Percentiles rank a stretch among this genome's conserved stretches.
phyloP scores from a whole-genome alignment of 106 monocot species.

The Acorus gramineus region DNA sequence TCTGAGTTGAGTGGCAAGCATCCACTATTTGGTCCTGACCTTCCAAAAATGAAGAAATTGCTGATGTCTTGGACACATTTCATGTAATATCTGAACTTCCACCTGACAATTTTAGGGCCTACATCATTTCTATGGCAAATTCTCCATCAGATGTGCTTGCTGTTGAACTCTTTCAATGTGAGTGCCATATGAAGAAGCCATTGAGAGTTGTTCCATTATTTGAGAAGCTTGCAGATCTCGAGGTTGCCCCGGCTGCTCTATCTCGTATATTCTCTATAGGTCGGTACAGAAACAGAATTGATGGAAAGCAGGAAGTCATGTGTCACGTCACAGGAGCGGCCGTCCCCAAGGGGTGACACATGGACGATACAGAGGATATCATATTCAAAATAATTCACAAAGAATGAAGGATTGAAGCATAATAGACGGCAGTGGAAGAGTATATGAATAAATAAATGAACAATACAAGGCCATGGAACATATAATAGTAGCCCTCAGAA shows the following conservation, averaged over 20 bases:
- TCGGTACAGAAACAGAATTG: conserved; percentile 68
- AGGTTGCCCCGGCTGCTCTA: conserved; percentile 72
- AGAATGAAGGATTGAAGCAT: too few relatives aligned
- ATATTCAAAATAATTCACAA: too few relatives aligned
- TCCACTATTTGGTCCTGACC: conserved; percentile 78
- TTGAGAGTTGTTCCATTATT: conserved; percentile 80
- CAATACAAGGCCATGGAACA: too few relatives aligned
- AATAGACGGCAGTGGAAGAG: too few relatives aligned
- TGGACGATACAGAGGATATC: too few relatives aligned
- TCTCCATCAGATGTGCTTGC: conserved; percentile 75
- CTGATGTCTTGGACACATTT: conserved; percentile 73
- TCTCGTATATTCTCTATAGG: conserved; percentile 64
- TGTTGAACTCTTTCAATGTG: conserved; percentile 62
- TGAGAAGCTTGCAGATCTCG: conserved; percentile 86
- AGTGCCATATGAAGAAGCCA: conserved; percentile 56
- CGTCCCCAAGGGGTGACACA: too few relatives aligned
- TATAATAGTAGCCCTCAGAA: too few relatives aligned
- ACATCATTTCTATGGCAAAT: conserved; percentile 97
- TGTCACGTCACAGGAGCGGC: too few relatives aligned
- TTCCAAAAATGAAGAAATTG: conserved; percentile 76
- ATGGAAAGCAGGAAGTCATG: conserved; percentile 88
- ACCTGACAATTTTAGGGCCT: conserved; percentile 78
- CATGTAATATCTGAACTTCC: conserved; percentile 78
- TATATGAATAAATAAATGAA: too few relatives aligned
- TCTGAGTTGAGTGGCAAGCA: conserved; percentile 79